Evolutionary conservation across 2,329 filamentous ascomycete genomes (phyloP).

Genomic region (Xylariales sp.): DNA sequence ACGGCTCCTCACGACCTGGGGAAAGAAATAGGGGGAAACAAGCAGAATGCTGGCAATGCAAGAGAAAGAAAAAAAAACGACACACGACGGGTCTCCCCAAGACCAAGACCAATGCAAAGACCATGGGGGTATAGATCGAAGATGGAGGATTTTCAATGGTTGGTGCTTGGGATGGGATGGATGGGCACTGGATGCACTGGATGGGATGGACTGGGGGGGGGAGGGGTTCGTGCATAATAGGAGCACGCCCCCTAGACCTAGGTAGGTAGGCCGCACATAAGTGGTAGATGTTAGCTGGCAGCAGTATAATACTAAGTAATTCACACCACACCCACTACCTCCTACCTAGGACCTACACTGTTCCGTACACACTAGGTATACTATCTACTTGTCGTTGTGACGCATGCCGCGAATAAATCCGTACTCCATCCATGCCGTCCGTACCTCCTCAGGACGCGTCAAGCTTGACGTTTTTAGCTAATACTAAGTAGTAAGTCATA

Average conservation of each 20-base stretch:
- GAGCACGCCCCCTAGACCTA: constrained; percentile 27
- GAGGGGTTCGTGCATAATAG: constrained; percentile 38
- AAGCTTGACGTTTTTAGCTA: constrained; percentile 11
- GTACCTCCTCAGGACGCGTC: constrained; percentile 12
- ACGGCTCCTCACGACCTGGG: constrained; percentile 18
- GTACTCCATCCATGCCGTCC: neutral
- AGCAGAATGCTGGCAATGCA: constrained; percentile 34
- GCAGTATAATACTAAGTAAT: neutral
- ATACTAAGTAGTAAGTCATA: no score
- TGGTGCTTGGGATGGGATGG: constrained; percentile 6
- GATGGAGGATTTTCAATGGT: constrained; percentile 32
- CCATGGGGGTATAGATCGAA: constrained; percentile 30
- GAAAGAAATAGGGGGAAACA: constrained; percentile 34
- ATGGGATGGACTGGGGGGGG: constrained; percentile 8
- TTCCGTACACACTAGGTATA: neutral
- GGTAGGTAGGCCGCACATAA: constrained; percentile 16
- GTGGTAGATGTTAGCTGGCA: neutral
- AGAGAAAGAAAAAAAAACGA: constrained; percentile 31
- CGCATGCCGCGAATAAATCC: constrained; percentile 2
- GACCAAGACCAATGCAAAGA: constrained; percentile 31
- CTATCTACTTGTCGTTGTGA: constrained; percentile 10
- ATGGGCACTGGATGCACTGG: constrained; percentile 4
- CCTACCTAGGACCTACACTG: no score
- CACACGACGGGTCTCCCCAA: constrained; percentile 27
- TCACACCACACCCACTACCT: neutral